Evolutionary conservation across 108 stramenopile species (phyloP).

Genomic region (Cyclotella sp.): DNA sequence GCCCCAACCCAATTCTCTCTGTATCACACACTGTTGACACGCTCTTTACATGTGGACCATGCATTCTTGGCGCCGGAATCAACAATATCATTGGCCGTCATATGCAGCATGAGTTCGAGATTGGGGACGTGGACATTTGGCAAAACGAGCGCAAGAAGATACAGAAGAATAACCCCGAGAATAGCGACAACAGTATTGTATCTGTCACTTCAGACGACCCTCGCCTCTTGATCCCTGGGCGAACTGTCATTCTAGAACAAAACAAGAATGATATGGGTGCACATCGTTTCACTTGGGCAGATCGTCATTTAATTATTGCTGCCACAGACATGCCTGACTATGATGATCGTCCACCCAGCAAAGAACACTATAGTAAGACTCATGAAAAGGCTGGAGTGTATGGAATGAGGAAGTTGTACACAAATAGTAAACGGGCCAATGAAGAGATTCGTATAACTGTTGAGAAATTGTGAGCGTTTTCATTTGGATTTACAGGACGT

Average conservation of each 20-base stretch:
- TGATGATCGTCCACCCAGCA: conserved; percentile 70
- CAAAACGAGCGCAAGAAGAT: conserved; percentile 37
- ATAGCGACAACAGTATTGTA: conserved; percentile 24
- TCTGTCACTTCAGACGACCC: conserved; percentile 34
- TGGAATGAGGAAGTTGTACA: conserved; percentile 59
- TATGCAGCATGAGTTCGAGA: conserved; percentile 70
- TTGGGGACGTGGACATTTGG: conserved; percentile 74
- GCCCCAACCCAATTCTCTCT: conserved; percentile 72
- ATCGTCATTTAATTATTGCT: conserved; percentile 83
- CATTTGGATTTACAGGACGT: neutral
- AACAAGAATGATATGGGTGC: conserved; percentile 91
- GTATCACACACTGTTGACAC: conserved; percentile 79
- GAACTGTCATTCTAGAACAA: conserved; percentile 77
- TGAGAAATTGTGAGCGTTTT: conserved; percentile 31
- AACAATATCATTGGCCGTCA: conserved; percentile 80
- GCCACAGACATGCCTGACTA: conserved; percentile 89
- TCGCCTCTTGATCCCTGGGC: conserved; percentile 65
- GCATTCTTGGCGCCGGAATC: conserved; percentile 75
- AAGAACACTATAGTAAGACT: conserved; percentile 54
- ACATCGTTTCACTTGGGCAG: conserved; percentile 84
- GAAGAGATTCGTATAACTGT: conserved; percentile 64
- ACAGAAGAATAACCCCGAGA: conserved; percentile 41
- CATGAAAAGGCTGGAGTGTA: conserved; percentile 57
- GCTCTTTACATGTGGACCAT: conserved; percentile 83
- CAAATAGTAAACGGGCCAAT: conserved; percentile 53